These are phyloP conservation scores for Daldinia decipiens DNA, from an alignment of 495 filamentous ascomycete genomes.

Conservation along the genomic window DNA sequence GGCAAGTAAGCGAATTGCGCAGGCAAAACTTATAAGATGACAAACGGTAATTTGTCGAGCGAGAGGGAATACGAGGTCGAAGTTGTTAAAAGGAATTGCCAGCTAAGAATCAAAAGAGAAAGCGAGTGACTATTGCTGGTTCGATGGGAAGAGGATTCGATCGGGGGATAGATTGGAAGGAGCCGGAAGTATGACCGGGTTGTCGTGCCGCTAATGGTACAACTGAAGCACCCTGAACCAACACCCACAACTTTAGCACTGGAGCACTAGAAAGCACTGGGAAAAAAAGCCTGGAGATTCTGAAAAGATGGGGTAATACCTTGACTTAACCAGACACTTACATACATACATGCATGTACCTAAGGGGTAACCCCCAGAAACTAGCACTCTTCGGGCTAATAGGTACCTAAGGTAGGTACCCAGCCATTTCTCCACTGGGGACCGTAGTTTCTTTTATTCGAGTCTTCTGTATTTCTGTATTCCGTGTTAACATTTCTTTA, in stretches of 20 bases:
- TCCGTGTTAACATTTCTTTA: conserved; percentile 7
- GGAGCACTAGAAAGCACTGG: neutral
- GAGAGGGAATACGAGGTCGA: conserved; percentile 9
- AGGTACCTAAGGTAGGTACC: too few species aligned
- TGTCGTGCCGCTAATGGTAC: conserved; percentile 36
- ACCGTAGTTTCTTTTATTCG: neutral
- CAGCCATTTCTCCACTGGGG: conserved; percentile 11
- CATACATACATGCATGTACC: too few species aligned
- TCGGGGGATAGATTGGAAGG: conserved; percentile 41
- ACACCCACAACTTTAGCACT: conserved; percentile 31
- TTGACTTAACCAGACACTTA: neutral
- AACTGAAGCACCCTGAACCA: conserved; percentile 12
- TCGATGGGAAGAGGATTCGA: conserved; percentile 37
- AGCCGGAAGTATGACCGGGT: conserved; percentile 38
- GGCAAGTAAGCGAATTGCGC: conserved; percentile 2
- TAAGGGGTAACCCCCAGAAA: conserved; percentile 5
- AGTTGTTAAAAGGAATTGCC: conserved; percentile 14
- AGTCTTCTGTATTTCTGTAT: neutral
- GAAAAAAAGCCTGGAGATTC: conserved; percentile 33
- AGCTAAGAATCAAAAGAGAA: conserved; percentile 33
- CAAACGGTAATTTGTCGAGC: conserved; percentile 8
- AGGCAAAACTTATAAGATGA: neutral
- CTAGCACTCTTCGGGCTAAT: conserved; percentile 24
- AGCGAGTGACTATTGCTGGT: conserved; percentile 38
- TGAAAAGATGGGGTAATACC: conserved; percentile 43